Evolutionary conservation across 352 stramenopile species (phyloP), one percentile per base, ranked within the genome.

Genomic region (Pythium sp.): DNA sequence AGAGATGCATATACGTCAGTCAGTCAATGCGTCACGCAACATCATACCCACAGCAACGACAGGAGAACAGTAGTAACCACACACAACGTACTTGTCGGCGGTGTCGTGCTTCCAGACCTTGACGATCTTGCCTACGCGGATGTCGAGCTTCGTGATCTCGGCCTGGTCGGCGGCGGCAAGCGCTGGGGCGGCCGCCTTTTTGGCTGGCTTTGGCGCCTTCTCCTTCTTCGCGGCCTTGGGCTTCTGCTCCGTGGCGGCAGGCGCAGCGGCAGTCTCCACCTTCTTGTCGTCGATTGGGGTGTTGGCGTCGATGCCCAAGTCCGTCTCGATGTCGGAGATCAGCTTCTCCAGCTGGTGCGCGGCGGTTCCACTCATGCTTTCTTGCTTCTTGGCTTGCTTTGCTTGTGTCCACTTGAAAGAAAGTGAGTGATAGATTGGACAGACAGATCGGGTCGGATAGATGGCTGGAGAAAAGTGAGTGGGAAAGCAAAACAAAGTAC

Each of bases 31-130:
- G 58, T 32, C 14, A 63, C 3, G 9, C 22, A 64, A 22, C 64
- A 60, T 49, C 20, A 28, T 2, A 60, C 30, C 38, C 36, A 15
- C 5, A 41, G 46, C 38, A 57, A 24, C 41, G 65, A 49, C 11
- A 68, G 18, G 0, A 26, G 6, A 51, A 12, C 43, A 58, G 4
- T 34, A 32, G 28, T 32, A 32, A 32, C 28, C 28, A 32, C 28
- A 32, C 28, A 2, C 28, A 11, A 76, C 75, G 46, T 66, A 89
- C 79, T 97, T 97, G 70, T 97, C 91, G 28, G 88, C 89, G 7
- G 82, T 93, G 58, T 95, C 88, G 76, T 97, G 92, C 75, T 96
- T 95, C 90, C 90, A 97, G 54, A 95, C 90, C 67, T 97, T 97
- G 66, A 94, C 79, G 74, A 98, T 97, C 66, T 94, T 81, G 32